Base-by-base conservation (phyloP, 805 yeast species). In the Saccharomycopsis olivae region DNA sequence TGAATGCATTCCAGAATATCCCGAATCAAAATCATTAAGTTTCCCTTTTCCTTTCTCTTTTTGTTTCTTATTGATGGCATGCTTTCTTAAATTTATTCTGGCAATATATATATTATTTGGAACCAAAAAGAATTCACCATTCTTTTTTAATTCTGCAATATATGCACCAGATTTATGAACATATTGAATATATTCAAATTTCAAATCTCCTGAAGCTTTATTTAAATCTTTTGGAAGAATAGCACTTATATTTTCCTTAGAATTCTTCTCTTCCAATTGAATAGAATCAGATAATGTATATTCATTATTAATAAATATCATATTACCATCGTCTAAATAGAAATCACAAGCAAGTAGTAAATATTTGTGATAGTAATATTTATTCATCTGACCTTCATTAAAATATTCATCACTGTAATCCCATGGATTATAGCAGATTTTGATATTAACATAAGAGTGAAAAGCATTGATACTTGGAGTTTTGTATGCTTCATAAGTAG, bases 101-200 rank as follows among this genome's bases (percentile, higher is more conserved):
- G 89, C 73, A 29, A 87, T 71, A 53, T 85, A 89, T 20, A 84
- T 71, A 53, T 87, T 83, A 53, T 88, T 88, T 2, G 96, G 94
- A 1, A 94, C 94, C 53, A 88, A 60, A 50, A 82, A 78, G 47
- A 86, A 68, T 39, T 75, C 79, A 17, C 94, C 92, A 49, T 75
- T 77, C 29, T 75, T 84, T 48, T 88, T 65, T 24, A 89, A 65
- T 57, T 89, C 96, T 1, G 92, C 94, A 40, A 92, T 75, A 51
- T 88, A 85, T 1, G 84, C 78, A 2, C 99, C 99, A 0, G 94
- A 75, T 43, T 67, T 70, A 56, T 92, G 98, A 37, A 92, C 79
- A 54, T 82, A 94, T 58, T 92, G 98, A 1, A 85, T 86, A 57
- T 73, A 82, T 52, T 36, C 32, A 29, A 39, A 39, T 6, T 37